Base-by-base conservation (phyloP, 1,139 yeast species). In the Yamadazyma sp. region DNA sequence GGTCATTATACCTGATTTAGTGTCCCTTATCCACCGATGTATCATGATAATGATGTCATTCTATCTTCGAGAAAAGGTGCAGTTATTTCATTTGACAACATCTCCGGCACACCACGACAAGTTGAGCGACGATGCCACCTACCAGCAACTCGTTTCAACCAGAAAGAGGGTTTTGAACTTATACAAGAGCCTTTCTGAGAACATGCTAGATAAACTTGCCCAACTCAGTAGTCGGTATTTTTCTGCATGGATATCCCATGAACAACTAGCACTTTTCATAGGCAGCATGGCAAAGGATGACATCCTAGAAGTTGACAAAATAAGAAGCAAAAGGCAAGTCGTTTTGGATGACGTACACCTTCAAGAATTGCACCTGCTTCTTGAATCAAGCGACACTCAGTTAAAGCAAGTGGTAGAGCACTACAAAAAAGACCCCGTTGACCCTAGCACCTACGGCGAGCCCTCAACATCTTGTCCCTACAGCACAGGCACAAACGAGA, bases 171-270 rank as follows among this genome's bases (percentile, higher is more conserved):
- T 12, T 13, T 12, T 26, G 29, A n/a, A 13, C 15, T 16, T 10
- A 10, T 5, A 8, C 15, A 54, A 54, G 34, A 52, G 42, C 25
- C 35, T 61, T n/a, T 35, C 49, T n/a, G 50, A 50, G 28, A 46
- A 45, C 31, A 50, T 59, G 28, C 48, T 58, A 22, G 53, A 52
- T 0, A 56, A 61, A 1, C 43, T 66, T 43, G 49, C 60, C 2
- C 52, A 56, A 24, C 53, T 60, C 33, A 66, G 71, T 41, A 59
- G 59, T 28, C 50, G 68, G 37, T 70, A 68, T 44, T 70, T 64
- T 45, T 64, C 62, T 48, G 73, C 76, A 1, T 70, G 76, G 76
- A 56, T 67, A 42, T 52, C 64, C 2, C 56, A 62, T 8, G 67
- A 64, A 39, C 57, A 64, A 1, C 59, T 65, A 31, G 47, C 53